A percentile compares a stretch with the other conserved stretches of the same genome.
Conservation (phyloP, 129 eudicot species). For the sunflower (Helianthus annuus) region HanXRQr2.0-SUNRISE NC_035443.2:89241701-89242200, state of each 20-base stretch:
- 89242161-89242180: not conserved
- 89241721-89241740: conserved; percentile 10
- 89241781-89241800: conserved; percentile 41
- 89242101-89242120: conserved; percentile 74
- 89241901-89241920: conserved; percentile 24
- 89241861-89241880: conserved; percentile 13
- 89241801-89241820: conserved; percentile 64
- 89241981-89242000: not conserved
- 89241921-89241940: conserved; percentile 47
- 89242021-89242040: conserved; percentile 65
- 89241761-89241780: conserved; percentile 44
- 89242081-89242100: conserved; percentile 69
- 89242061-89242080: conserved; percentile 55
- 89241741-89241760: not conserved
- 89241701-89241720: not conserved
- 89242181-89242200: conserved; percentile 37
- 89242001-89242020: conserved; percentile 1
- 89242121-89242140: not conserved
- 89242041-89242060: conserved; percentile 55
- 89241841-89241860: not conserved
- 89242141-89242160: not conserved
- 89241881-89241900: conserved; percentile 43
- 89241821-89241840: conserved; percentile 6
- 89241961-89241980: conserved; percentile 38
- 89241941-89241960: conserved; percentile 63